Percentiles rank a stretch among this genome's conserved stretches.
Conservation (phyloP, 176 grass and related monocot genomes). For the Eleusine coracana region DNA sequence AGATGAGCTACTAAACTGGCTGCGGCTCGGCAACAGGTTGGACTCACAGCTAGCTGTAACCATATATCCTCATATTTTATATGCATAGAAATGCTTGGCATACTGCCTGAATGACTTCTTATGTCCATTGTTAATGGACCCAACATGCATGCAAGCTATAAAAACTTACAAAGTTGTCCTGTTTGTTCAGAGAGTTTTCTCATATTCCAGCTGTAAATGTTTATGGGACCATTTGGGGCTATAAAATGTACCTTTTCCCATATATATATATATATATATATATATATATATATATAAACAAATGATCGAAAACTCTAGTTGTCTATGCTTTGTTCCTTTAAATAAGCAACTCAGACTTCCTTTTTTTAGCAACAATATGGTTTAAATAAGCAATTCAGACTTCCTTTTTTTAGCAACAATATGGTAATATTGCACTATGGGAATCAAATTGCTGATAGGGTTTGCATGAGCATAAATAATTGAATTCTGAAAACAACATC, state of each 20-base stretch:
- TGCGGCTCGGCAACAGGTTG: slow-evolving; percentile 88
- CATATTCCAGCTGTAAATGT: too few relatives aligned
- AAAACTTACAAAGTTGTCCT: too few relatives aligned
- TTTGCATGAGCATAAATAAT: slow-evolving; percentile 22
- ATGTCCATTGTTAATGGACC: background rate
- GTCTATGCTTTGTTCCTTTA: background rate
- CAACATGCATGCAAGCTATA: background rate
- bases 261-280: too few relatives aligned
- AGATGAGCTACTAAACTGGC: slow-evolving; percentile 93
- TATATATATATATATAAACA: too few relatives aligned
- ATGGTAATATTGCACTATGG: background rate
- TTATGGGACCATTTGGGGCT: too few relatives aligned
- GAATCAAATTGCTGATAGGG: background rate
- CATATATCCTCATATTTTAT: slow-evolving; percentile 7
- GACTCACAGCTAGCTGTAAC: slow-evolving; percentile 17
- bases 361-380: background rate
- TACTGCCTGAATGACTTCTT: slow-evolving; percentile 4
- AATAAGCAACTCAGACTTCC: background rate
- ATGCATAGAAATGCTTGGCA: background rate
- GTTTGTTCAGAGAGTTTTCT: too few relatives aligned
- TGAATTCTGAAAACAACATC: background rate
- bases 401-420: background rate
- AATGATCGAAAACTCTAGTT: background rate
- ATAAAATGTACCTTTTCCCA: background rate
- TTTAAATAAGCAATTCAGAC: background rate